These are phyloP conservation scores for Aspergillus sp. DNA, from an alignment of 2,329 filamentous ascomycete species.

Conservation along the genomic window DNA sequence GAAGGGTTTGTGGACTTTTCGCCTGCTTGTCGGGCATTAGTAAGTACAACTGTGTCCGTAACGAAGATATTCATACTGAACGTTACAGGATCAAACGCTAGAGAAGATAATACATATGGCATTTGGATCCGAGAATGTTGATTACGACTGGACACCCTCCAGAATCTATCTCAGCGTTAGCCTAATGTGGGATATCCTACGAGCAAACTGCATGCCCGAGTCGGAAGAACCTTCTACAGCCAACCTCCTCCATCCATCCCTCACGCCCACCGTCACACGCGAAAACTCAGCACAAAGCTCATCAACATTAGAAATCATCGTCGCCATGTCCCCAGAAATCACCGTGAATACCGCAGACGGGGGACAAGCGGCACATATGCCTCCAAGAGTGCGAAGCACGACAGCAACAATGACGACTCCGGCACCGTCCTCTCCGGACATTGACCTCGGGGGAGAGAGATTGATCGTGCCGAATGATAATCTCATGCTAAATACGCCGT, in stretches of 20 bases:
- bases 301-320: conserved; percentile 42
- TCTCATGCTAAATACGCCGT: conserved; percentile 30
- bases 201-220: conserved; percentile 40
- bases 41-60: conserved; percentile 19
- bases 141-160: conserved; percentile 49
- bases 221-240: conserved; percentile 30
- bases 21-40: conserved; percentile 41
- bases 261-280: conserved; percentile 26
- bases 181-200: conserved; percentile 49
- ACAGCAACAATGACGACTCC: conserved; percentile 10
- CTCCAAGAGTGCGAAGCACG: conserved; percentile 14
- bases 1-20: conserved; percentile 45
- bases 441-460: conserved; percentile 12
- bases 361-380: conserved; percentile 44
- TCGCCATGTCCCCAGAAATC: conserved; percentile 47
- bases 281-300: conserved; percentile 31
- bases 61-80: no score
- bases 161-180: conserved; percentile 49
- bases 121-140: conserved; percentile 43
- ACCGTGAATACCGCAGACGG: conserved; percentile 48
- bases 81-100: conserved; percentile 39
- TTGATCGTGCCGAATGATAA: conserved; percentile 28
- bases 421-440: conserved; percentile 1
- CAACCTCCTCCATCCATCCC: conserved; percentile 40
- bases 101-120: conserved; percentile 47